Percentiles rank a stretch among this genome's conserved stretches.
These are phyloP conservation scores for Mucor racemosus DNA, from an alignment of 371 early-diverging fungal species.

Conservation along the genomic window DNA sequence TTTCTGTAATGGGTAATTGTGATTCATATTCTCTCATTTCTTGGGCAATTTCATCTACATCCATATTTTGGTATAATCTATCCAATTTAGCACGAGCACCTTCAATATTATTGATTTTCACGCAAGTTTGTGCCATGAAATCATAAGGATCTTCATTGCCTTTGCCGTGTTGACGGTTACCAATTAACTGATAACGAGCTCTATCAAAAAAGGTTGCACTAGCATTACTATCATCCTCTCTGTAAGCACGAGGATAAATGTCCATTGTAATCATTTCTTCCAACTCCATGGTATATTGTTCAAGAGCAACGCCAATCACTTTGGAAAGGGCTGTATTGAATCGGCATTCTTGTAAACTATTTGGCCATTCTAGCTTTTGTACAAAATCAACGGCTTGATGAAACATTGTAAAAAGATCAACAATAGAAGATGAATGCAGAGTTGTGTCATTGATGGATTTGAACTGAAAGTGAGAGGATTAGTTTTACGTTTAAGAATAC, in stretches of 20 bases:
- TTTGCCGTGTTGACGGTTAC: constrained; percentile 37
- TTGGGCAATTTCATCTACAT: constrained; percentile 64
- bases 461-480: constrained; percentile 46
- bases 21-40: constrained; percentile 49
- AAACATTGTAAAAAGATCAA: constrained; percentile 79
- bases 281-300: constrained; percentile 54
- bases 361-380: constrained; percentile 79
- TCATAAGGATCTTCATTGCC: constrained; percentile 48
- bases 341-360: constrained; percentile 67
- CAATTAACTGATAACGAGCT: constrained; percentile 45
- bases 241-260: constrained; percentile 33
- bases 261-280: constrained; percentile 50
- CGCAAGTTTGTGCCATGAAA: constrained; percentile 65
- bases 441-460: constrained; percentile 63
- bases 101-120: constrained; percentile 72
- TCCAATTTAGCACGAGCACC: constrained; percentile 66
- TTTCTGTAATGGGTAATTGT: constrained; percentile 17
- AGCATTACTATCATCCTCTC: constrained; percentile 21
- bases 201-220: constrained; percentile 40
- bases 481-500: constrained; percentile 1
- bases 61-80: constrained; percentile 67
- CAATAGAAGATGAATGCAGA: constrained; percentile 80
- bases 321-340: constrained; percentile 76
- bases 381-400: constrained; percentile 76
- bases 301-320: constrained; percentile 58